Base-by-base conservation (phyloP, 2,329 filamentous ascomycete species). In the Chaetomiaceae sp. region DNA sequence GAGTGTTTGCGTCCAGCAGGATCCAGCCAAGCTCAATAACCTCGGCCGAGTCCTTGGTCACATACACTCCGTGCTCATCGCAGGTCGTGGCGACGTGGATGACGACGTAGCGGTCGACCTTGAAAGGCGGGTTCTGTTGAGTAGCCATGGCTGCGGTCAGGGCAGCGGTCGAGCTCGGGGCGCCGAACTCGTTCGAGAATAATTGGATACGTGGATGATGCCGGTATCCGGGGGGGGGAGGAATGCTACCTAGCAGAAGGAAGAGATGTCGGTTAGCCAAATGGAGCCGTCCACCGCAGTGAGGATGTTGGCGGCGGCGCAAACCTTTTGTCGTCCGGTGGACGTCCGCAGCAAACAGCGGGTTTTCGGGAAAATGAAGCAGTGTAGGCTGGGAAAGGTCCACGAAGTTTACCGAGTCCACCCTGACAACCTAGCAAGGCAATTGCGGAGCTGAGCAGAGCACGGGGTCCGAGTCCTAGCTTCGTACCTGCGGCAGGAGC, bases 11-110 rank as follows among this genome's bases (percentile, higher is more conserved):
- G 70, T 96, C 91, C 59, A 96, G 80, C 66, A 99, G 76, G 68
- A 97, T 96, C 94, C 94, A 99, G 60, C 92, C 94, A 69, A 99
- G 81, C 81, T 99, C 94, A 72, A 99, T 99, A 62, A 99, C 94
- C 77, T 99, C 94, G 58, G 94, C 94, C 55, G 94, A 97, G 74
- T 99, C 94, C 75, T 97, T 97, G 56, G 94, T 99, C 55, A 99
- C 94, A 73, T 99, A 99, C 61, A 99, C 94, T 59, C 94, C 94
- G 74, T 99, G 94, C 73, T 99, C 94, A 72, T 99, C 94, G 75
- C 94, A 99, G 63, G 94, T 99, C 32, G 94, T 99, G 60, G 94
- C 94, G 67, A 97, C 92, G 73, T 99, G 94, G 71, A 97, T 96
- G 67, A 99, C 89, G 62, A 96, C 87, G 75, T 96, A 99, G 71